Evolutionary conservation across 2,329 filamentous ascomycete species (phyloP).

Genomic region (Diaporthe batatas): DNA sequence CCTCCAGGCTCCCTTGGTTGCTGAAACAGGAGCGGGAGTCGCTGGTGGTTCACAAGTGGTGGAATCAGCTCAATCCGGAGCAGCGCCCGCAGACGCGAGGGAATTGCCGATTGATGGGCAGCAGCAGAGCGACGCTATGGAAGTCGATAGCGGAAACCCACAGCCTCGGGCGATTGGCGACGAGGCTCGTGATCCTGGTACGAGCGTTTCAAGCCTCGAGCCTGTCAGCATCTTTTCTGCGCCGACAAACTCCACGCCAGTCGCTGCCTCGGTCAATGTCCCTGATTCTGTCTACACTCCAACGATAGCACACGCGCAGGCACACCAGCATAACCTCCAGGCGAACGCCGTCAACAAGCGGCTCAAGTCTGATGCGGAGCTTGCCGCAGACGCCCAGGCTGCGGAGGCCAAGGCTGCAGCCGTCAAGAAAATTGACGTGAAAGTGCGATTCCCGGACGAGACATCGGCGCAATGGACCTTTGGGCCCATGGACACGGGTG

Average conservation of each 20-base stretch:
- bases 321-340: slow-evolving; percentile 77
- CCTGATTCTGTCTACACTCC: slow-evolving; percentile 83
- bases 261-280: slow-evolving; percentile 76
- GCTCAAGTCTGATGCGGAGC: slow-evolving; percentile 85
- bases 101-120: neutral
- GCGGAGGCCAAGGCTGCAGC: slow-evolving; percentile 75
- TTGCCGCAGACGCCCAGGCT: slow-evolving; percentile 76
- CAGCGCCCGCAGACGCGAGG: neutral
- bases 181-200: slow-evolving; percentile 46
- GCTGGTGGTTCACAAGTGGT: slow-evolving; percentile 2
- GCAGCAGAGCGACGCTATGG: slow-evolving; percentile 47
- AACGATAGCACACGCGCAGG: slow-evolving; percentile 80
- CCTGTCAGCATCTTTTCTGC: slow-evolving; percentile 83
- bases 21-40: slow-evolving; percentile 34
- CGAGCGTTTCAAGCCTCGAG: slow-evolving; percentile 48
- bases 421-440: slow-evolving; percentile 78
- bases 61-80: neutral
- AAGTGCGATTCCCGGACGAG: slow-evolving; percentile 90
- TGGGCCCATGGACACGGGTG: slow-evolving; percentile 75
- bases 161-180: slow-evolving; percentile 39
- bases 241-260: slow-evolving; percentile 79
- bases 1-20: slow-evolving; percentile 16
- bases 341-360: slow-evolving; percentile 77
- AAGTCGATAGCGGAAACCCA: slow-evolving; percentile 42
- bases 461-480: slow-evolving; percentile 82